These are phyloP conservation scores for Didymellaceae sp. DNA, from an alignment of 2,329 filamentous ascomycete species.

Conservation along the genomic window DNA sequence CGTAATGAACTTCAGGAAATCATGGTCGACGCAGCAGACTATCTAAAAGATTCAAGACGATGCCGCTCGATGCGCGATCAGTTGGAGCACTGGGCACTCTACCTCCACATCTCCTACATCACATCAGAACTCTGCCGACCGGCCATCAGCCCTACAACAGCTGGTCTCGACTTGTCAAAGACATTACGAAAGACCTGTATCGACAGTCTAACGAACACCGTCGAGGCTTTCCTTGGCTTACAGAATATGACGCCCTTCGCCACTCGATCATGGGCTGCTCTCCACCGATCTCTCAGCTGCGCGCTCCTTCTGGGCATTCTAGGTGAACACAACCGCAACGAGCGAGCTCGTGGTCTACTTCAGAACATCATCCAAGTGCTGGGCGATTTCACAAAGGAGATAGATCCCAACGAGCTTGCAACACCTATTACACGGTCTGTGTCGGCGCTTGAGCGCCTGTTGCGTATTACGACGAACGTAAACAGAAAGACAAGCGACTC, in stretches of 20 bases:
- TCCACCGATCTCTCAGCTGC: constrained; percentile 53
- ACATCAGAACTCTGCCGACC: constrained; percentile 68
- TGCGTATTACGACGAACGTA: constrained; percentile 39
- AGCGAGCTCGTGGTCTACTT: constrained; percentile 54
- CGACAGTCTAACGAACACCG: constrained; percentile 61
- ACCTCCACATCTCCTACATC: constrained; percentile 68
- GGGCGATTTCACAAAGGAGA: constrained; percentile 54
- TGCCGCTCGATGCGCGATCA: constrained; percentile 60
- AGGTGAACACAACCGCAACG: constrained; percentile 54
- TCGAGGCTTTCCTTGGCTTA: constrained; percentile 67
- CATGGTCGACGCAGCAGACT: constrained; percentile 63
- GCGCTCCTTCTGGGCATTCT: constrained; percentile 54
- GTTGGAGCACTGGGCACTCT: constrained; percentile 65
- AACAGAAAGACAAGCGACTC: constrained; percentile 35
- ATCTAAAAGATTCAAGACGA: constrained; percentile 61
- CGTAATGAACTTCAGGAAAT: constrained; percentile 64
- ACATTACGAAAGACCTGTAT: constrained; percentile 63
- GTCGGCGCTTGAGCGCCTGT: constrained; percentile 52
- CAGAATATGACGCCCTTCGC: constrained; percentile 58
- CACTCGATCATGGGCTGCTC: constrained; percentile 53
- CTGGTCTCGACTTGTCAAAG: constrained; percentile 52
- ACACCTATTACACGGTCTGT: constrained; percentile 57
- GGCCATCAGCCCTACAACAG: constrained; percentile 61
- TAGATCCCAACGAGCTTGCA: constrained; percentile 56
- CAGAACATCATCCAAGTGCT: constrained; percentile 56